A percentile compares a stretch with the other conserved stretches of the same genome.
These are phyloP conservation scores for Fusarium tricinctum DNA, from an alignment of 2,329 filamentous ascomycete genomes.

Conservation along the genomic window DNA sequence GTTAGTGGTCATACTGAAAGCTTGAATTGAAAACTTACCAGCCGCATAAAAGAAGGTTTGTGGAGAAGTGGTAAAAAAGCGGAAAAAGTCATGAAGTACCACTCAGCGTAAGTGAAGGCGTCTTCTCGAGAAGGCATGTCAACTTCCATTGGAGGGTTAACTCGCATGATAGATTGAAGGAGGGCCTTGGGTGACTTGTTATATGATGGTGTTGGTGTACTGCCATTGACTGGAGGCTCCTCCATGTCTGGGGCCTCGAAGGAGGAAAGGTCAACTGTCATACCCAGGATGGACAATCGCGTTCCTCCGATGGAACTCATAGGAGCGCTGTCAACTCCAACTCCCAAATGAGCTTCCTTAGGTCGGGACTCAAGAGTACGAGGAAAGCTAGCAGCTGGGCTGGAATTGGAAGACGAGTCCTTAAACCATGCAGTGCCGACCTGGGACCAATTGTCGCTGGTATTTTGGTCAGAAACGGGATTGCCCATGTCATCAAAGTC, in stretches of 20 bases:
- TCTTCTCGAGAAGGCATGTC: conserved; percentile 74
- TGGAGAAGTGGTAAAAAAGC: conserved; percentile 83
- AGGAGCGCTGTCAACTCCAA: conserved; percentile 72
- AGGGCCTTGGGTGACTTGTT: conserved; percentile 82
- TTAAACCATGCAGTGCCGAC: conserved; percentile 55
- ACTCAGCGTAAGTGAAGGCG: conserved; percentile 77
- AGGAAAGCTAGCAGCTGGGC: conserved; percentile 49
- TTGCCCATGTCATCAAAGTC: conserved; percentile 48
- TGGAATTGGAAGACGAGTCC: conserved; percentile 45
- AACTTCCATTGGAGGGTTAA: conserved; percentile 69
- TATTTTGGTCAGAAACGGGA: conserved; percentile 40
- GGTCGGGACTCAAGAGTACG: conserved; percentile 59
- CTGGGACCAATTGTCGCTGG: conserved; percentile 52
- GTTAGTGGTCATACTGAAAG: conserved; percentile 16
- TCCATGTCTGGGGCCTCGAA: conserved; percentile 77
- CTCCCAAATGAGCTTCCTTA: conserved; percentile 76
- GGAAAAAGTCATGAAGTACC: conserved; percentile 81
- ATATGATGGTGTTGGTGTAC: conserved; percentile 64
- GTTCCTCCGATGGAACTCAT: conserved; percentile 83
- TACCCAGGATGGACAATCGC: conserved; percentile 81
- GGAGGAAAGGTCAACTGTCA: conserved; percentile 82
- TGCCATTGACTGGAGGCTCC: conserved; percentile 61
- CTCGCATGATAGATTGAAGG: conserved; percentile 73
- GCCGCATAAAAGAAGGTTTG: conserved; percentile 76
- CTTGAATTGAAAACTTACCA: conserved; percentile 64